A percentile compares a stretch with the other conserved stretches of the same genome.
These are phyloP conservation scores for Dendrobium nobile DNA, from an alignment of 106 monocot genomes.

Conservation along the genomic window DNA sequence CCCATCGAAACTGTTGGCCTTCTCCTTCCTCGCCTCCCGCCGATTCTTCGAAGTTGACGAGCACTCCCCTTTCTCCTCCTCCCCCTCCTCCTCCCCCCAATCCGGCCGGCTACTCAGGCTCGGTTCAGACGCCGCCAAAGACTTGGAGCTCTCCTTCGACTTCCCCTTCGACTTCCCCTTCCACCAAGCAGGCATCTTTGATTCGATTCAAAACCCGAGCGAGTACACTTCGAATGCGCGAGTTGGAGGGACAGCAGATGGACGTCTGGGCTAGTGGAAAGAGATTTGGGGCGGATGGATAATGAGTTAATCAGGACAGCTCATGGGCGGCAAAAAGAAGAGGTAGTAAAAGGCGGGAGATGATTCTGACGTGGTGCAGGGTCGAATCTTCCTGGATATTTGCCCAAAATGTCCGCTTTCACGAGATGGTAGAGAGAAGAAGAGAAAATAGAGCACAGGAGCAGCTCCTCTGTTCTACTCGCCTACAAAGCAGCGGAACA, in stretches of 20 bases:
- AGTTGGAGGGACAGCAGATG: neutral
- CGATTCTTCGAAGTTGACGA: neutral
- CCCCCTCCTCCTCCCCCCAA: neutral
- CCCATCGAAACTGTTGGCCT: constrained; percentile 17
- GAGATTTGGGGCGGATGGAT: neutral
- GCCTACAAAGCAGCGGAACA: no score
- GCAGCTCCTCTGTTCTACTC: no score
- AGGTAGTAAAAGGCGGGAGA: neutral
- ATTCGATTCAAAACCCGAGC: neutral
- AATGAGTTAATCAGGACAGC: neutral
- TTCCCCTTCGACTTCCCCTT: constrained; percentile 31
- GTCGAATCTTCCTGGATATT: constrained; percentile 4
- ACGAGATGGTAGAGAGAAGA: no score
- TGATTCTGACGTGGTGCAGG: neutral
- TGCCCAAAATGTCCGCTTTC: neutral
- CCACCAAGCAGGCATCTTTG: constrained; percentile 61
- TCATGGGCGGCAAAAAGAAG: constrained; percentile 11
- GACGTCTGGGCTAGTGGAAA: neutral
- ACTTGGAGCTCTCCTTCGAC: constrained; percentile 1
- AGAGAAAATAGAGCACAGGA: no score
- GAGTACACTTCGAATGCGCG: neutral
- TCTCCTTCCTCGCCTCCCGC: constrained; percentile 7
- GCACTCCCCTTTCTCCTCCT: neutral
- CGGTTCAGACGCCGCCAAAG: neutral
- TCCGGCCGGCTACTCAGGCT: neutral